Base-by-base conservation (phyloP, 805 yeast species). In the Kuraishia hungarica region DNA sequence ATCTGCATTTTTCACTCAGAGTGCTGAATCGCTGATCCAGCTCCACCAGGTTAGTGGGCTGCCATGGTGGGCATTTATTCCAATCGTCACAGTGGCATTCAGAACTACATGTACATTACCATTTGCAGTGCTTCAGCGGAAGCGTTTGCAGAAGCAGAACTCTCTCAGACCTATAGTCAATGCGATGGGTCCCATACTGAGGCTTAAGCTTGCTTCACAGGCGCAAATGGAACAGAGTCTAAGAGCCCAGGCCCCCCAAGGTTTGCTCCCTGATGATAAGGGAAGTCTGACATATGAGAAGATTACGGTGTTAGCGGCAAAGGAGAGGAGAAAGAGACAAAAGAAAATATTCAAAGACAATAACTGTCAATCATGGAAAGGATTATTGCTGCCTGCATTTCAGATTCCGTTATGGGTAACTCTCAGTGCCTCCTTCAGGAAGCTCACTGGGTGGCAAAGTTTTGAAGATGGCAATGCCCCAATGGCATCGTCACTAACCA, bases 391-490 rank as follows among this genome's bases (percentile, higher is more conserved):
- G 46, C 97, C 97, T 1, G 71, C 83, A 0, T 80, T 89, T 19
- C 98, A 92, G 65, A 77, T 93, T 21, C 98, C 98, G 0, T 67
- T 92, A 5, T 92, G 97, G 96, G 76, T 91, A 1, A 75, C 86
- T 2, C 75, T 92, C 77, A 86, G 94, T 13, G 74, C 85, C 60
- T 84, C 91, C 1, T 79, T 91, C 60, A 76, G 97, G 59, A 79
- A 83, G 51, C 70, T 91, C 58, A 84, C 92, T 48, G 96, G 96
- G 1, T 81, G 85, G 85, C 65, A 75, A 4, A 29, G 52, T 11
- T 35, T 50, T 11, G 59, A 60, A 21, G 39, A 67, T 50, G 64
- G 76, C 21, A 70, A 72, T 50, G 72, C 69, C 49, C 78, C 84
- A 0, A 58, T 83, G 46, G 50, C 50, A 13, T 11, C 26, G 13